Evolutionary conservation across 129 eudicot genomes (phyloP).

Genomic region (Oenanthe sinensis): DNA sequence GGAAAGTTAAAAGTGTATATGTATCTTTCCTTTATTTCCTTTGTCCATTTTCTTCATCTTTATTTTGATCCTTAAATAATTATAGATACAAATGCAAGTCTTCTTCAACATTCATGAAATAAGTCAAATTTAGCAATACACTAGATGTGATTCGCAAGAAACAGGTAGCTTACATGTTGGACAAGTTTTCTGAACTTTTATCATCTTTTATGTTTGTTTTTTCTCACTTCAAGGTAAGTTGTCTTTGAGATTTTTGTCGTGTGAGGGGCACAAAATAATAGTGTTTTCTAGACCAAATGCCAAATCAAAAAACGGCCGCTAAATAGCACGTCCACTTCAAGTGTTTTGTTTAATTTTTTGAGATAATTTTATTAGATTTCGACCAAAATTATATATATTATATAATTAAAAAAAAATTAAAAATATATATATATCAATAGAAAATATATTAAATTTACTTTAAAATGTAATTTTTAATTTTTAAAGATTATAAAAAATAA

Average conservation of each 20-base stretch:
- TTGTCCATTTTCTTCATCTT: not conserved
- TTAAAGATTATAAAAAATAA: too few relatives aligned
- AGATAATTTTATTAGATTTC: too few relatives aligned
- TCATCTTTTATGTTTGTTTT: not conserved
- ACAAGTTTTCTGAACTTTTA: not conserved
- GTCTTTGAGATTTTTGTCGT: not conserved
- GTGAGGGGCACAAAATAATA: not conserved
- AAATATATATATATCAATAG: too few relatives aligned
- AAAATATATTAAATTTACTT: too few relatives aligned
- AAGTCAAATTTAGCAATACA: not conserved
- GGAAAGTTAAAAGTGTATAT: too few relatives aligned
- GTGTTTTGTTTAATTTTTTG: too few relatives aligned
- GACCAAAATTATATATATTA: too few relatives aligned
- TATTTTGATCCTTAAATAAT: not conserved
- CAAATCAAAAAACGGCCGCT: not conserved
- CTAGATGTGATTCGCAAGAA: slow-evolving; percentile 6
- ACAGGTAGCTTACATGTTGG: not conserved
- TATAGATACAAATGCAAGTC: not conserved
- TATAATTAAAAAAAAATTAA: too few relatives aligned
- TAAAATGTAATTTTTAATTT: too few relatives aligned
- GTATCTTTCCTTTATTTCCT: not conserved
- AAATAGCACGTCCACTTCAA: not conserved
- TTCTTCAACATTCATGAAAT: not conserved
- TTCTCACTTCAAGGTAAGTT: not conserved
- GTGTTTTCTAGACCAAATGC: not conserved